Percentiles rank a stretch among this genome's conserved stretches.
Evolutionary conservation across 345 rosid genomes (phyloP).

Genomic region (Laguncularia racemosa): DNA sequence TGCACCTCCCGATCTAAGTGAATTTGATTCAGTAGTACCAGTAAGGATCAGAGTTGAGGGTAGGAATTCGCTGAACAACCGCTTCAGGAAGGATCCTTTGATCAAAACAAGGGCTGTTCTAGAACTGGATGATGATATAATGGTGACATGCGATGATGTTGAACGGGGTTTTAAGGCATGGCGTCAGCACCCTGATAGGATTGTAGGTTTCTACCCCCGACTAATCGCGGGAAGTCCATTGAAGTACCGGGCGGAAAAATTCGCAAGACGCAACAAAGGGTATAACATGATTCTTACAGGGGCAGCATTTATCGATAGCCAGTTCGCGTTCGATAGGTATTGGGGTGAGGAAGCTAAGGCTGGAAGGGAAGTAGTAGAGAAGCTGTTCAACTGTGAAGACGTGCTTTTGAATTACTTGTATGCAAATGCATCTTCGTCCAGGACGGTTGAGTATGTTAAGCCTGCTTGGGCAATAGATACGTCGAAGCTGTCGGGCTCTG

Average conservation of each 20-base stretch:
- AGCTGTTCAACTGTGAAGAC: slow-evolving; percentile 81
- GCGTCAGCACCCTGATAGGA: slow-evolving; percentile 80
- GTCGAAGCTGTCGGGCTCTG: slow-evolving; percentile 75
- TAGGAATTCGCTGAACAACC: slow-evolving; percentile 71
- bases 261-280: slow-evolving; percentile 59
- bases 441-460: slow-evolving; percentile 73
- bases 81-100: slow-evolving; percentile 63
- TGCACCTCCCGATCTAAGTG: slow-evolving; percentile 45
- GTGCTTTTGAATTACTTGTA: slow-evolving; percentile 73
- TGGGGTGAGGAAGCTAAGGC: slow-evolving; percentile 50
- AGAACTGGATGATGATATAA: slow-evolving; percentile 93
- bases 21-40: slow-evolving; percentile 80
- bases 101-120: slow-evolving; percentile 79
- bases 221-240: slow-evolving; percentile 38
- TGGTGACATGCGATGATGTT: slow-evolving; percentile 76
- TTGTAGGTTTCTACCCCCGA: slow-evolving; percentile 93
- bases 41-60: slow-evolving; percentile 76
- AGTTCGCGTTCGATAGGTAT: slow-evolving; percentile 56
- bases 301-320: slow-evolving; percentile 75
- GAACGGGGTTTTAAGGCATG: slow-evolving; percentile 87
- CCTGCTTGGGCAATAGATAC: slow-evolving; percentile 85
- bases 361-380: slow-evolving; percentile 66
- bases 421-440: slow-evolving; percentile 60
- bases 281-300: slow-evolving; percentile 94
- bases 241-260: slow-evolving; percentile 71